These are phyloP conservation scores for Tetrastigma voinierianum DNA, from an alignment of 164 flowering plant genomes.

Conservation along the genomic window DNA sequence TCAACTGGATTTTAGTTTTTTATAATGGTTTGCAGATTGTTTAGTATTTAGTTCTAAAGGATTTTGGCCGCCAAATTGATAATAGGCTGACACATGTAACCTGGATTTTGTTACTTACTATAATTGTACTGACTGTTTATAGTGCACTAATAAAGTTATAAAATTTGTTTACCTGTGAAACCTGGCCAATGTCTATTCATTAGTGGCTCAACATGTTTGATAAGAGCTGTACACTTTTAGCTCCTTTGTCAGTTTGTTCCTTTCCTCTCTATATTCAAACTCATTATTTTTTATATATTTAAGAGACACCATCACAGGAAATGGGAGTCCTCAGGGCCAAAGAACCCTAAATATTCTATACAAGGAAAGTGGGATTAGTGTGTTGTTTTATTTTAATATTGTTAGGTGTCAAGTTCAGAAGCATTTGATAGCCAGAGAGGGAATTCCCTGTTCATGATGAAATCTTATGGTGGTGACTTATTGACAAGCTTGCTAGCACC, in stretches of 20 bases:
- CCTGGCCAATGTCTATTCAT: neutral
- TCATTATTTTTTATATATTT: neutral
- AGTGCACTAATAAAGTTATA: slow-evolving; percentile 1
- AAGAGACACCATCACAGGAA: slow-evolving; percentile 5
- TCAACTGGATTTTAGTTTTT: neutral
- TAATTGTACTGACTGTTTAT: neutral
- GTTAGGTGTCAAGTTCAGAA: neutral
- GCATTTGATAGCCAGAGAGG: neutral
- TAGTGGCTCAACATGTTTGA: neutral
- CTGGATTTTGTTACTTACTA: neutral
- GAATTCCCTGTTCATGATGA: neutral
- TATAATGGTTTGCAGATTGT: neutral
- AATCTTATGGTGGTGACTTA: neutral
- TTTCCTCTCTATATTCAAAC: slow-evolving; percentile 1
- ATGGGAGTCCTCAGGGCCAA: slow-evolving; percentile 6
- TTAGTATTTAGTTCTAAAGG: neutral
- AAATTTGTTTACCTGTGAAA: neutral
- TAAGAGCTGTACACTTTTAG: neutral
- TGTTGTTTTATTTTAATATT: neutral
- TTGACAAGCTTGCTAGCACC: neutral
- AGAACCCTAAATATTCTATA: slow-evolving; percentile 4
- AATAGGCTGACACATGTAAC: neutral
- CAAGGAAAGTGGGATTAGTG: slow-evolving; percentile 19
- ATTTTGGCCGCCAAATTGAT: neutral
- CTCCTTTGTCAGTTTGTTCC: neutral